These are phyloP conservation scores for Pichia sp. DNA, from an alignment of 1,139 yeast genomes.

Conservation along the genomic window DNA sequence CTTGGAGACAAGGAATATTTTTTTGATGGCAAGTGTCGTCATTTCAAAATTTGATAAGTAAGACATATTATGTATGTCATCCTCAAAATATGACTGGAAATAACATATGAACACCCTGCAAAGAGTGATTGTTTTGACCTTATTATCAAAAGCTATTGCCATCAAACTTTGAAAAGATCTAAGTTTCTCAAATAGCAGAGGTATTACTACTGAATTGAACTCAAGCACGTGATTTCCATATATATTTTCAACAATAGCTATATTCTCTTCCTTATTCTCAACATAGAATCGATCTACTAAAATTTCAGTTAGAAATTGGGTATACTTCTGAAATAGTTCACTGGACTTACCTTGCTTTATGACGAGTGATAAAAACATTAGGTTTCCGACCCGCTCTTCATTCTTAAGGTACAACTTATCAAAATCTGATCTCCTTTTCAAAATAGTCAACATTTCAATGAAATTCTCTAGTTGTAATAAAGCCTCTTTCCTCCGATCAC, in stretches of 20 bases:
- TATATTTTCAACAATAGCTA: conserved; percentile 11
- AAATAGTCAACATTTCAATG: neutral
- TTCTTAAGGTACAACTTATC: neutral
- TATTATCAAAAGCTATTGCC: conserved; percentile 7
- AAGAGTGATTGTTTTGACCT: conserved; percentile 1
- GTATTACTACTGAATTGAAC: conserved; percentile 23
- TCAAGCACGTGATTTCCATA: conserved; percentile 9
- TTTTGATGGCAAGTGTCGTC: conserved; percentile 14
- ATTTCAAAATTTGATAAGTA: conserved; percentile 13
- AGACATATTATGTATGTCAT: neutral
- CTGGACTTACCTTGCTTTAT: neutral
- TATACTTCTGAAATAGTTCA: neutral
- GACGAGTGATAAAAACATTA: conserved; percentile 6
- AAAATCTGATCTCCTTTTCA: neutral
- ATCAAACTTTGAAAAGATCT: conserved; percentile 23
- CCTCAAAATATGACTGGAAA: conserved; percentile 2
- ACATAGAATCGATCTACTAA: conserved; percentile 15
- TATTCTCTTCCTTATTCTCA: neutral
- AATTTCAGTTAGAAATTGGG: conserved; percentile 7
- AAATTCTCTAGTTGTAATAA: neutral
- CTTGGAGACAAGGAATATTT: conserved; percentile 2
- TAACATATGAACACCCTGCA: conserved; percentile 7
- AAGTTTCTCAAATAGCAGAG: conserved; percentile 27
- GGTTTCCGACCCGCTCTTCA: conserved; percentile 11
- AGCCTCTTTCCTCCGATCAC: neutral